Evolutionary conservation across 2,329 filamentous ascomycete species (phyloP).

Genomic region (Pyrenochaeta sp.): DNA sequence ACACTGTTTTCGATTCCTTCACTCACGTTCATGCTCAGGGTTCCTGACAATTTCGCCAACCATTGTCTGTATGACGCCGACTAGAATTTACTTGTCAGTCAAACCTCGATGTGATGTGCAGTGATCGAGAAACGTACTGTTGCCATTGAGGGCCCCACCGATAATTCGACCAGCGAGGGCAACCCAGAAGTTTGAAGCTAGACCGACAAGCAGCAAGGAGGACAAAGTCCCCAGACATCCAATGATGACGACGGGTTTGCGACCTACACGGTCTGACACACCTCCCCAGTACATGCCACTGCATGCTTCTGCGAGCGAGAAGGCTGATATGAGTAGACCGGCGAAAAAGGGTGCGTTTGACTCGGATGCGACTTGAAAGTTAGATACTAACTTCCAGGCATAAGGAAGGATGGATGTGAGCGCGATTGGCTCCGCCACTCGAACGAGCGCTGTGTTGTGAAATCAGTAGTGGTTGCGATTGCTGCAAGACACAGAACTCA

Average conservation of each 20-base stretch:
- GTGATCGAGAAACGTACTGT: slow-evolving; percentile 69
- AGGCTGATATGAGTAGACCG: slow-evolving; percentile 86
- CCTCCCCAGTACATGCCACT: slow-evolving; percentile 72
- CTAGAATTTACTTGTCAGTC: not conserved
- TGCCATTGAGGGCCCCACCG: slow-evolving; percentile 87
- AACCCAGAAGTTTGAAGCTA: slow-evolving; percentile 83
- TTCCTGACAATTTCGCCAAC: slow-evolving; percentile 85
- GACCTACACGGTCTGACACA: slow-evolving; percentile 49
- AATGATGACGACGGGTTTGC: slow-evolving; percentile 50
- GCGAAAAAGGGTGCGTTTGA: slow-evolving; percentile 79
- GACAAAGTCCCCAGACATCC: slow-evolving; percentile 79
- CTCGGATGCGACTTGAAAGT: slow-evolving; percentile 46
- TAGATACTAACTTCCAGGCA: slow-evolving; percentile 50
- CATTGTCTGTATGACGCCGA: slow-evolving; percentile 80
- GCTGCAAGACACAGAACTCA: slow-evolving; percentile 54
- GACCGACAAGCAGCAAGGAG: slow-evolving; percentile 82
- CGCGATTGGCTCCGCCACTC: slow-evolving; percentile 90
- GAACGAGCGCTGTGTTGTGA: slow-evolving; percentile 75
- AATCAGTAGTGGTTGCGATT: slow-evolving; percentile 10
- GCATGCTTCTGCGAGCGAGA: slow-evolving; percentile 83
- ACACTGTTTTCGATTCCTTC: too few relatives aligned
- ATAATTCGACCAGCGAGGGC: slow-evolving; percentile 78
- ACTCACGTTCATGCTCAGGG: slow-evolving; percentile 84
- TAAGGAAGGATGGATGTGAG: slow-evolving; percentile 95
- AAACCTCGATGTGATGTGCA: not conserved